These are phyloP conservation scores for Fusarium proliferatum DNA, from an alignment of 2,329 filamentous ascomycete genomes.

Conservation along the genomic window DNA sequence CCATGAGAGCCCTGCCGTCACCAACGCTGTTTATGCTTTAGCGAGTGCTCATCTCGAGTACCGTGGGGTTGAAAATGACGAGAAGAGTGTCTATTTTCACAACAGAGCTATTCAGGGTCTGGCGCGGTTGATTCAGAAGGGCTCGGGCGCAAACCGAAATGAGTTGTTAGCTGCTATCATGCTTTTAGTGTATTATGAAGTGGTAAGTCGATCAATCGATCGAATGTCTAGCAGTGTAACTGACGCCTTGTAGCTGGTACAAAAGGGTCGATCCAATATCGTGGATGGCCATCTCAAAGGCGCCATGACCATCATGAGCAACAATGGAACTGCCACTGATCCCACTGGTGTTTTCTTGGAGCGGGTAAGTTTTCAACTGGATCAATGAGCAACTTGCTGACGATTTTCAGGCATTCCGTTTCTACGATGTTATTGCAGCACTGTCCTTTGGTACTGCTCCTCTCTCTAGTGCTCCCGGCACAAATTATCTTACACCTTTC, in stretches of 20 bases:
- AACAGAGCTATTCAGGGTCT: constrained; percentile 69
- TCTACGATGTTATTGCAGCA: constrained; percentile 73
- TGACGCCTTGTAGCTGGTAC: constrained; percentile 62
- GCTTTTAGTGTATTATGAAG: constrained; percentile 72
- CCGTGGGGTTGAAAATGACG: constrained; percentile 62
- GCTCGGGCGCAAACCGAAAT: constrained; percentile 61
- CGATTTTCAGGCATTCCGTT: constrained; percentile 66
- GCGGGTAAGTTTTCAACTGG: constrained; percentile 55
- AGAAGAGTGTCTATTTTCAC: constrained; percentile 69
- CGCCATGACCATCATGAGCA: constrained; percentile 69
- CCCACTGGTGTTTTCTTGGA: constrained; percentile 69
- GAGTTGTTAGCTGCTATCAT: constrained; percentile 71
- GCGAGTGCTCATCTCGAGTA: constrained; percentile 86
- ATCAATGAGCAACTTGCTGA: not conserved
- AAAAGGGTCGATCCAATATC: constrained; percentile 68
- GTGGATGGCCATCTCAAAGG: constrained; percentile 71
- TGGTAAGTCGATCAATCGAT: constrained; percentile 56
- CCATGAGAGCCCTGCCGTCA: constrained; percentile 67
- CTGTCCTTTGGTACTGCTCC: constrained; percentile 70
- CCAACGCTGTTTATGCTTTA: constrained; percentile 86
- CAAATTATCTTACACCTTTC: constrained; percentile 59
- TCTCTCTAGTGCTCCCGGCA: constrained; percentile 61
- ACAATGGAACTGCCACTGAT: constrained; percentile 57
- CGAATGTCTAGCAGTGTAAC: not conserved
- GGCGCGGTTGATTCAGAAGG: constrained; percentile 66